A percentile compares a stretch with the other conserved stretches of the same genome.
Conservation (phyloP, 768 basidiomycete species). For the Tricholoma sp. region DNA sequence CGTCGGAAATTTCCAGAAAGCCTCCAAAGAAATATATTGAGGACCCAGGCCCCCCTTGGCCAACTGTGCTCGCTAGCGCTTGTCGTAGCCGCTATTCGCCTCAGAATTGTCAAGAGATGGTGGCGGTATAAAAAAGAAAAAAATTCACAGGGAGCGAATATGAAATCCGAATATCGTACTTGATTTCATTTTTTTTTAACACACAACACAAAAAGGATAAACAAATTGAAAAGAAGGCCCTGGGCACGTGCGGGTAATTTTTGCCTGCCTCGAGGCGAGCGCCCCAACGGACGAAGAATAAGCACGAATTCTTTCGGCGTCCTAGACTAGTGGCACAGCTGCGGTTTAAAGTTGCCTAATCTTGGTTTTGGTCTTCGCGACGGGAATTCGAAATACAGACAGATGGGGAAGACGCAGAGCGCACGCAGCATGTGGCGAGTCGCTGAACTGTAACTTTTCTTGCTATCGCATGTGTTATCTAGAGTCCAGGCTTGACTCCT, state of each 20-base stretch:
- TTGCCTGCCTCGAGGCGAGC: not conserved
- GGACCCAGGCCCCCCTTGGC: not conserved
- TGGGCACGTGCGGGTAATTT: not conserved
- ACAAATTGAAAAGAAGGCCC: not conserved
- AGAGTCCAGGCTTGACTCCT: too few species aligned
- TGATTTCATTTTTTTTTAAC: too few species aligned
- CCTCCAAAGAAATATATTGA: not conserved
- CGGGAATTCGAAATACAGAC: not conserved
- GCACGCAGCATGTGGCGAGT: too few species aligned
- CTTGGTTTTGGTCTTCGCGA: not conserved
- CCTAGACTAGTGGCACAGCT: too few species aligned
- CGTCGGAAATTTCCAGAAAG: not conserved
- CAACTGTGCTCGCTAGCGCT: not conserved
- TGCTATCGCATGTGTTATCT: too few species aligned
- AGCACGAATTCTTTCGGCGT: not conserved
- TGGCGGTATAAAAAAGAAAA: not conserved
- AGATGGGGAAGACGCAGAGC: too few species aligned
- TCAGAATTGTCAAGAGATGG: not conserved
- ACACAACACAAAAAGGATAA: not conserved
- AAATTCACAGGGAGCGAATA: not conserved
- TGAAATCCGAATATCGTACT: not conserved
- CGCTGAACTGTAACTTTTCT: too few species aligned
- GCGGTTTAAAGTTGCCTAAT: not conserved
- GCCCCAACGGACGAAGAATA: not conserved
- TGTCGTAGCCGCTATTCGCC: not conserved